Conservation (phyloP, 2,329 filamentous ascomycete genomes). For the Neopestalotiopsis rosae region DNA sequence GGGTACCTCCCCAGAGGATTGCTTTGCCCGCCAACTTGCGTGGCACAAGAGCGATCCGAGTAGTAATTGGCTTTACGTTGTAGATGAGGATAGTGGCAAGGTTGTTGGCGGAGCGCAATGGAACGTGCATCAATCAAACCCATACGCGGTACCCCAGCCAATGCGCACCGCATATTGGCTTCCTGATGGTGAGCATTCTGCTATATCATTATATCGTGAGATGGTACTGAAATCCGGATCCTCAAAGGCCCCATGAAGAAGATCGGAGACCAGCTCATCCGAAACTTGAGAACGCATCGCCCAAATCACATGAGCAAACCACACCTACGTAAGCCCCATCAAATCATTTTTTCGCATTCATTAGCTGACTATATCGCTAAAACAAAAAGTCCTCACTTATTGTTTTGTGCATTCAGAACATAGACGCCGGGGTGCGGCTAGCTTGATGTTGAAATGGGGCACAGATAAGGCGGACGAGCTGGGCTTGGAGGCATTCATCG, state of each 20-base stretch:
- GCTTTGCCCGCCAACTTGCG: constrained; percentile 20
- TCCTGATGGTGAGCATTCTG: background rate
- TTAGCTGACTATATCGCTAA: background rate
- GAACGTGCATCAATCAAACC: background rate
- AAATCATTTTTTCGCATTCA: background rate
- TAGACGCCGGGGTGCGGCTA: constrained; percentile 21
- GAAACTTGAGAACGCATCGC: constrained; percentile 18
- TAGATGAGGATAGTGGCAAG: constrained; percentile 25
- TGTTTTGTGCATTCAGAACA: constrained; percentile 23
- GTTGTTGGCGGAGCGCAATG: constrained; percentile 26
- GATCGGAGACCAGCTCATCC: constrained; percentile 23
- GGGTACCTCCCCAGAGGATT: constrained; percentile 23
- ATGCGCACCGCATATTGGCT: background rate
- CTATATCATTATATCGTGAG: background rate
- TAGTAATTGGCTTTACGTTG: constrained; percentile 27
- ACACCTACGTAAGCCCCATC: constrained; percentile 19
- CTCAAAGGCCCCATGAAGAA: constrained; percentile 17
- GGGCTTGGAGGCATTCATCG: constrained; percentile 21
- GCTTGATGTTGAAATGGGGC: constrained; percentile 23
- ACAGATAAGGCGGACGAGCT: constrained; percentile 20
- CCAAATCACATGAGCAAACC: constrained; percentile 23
- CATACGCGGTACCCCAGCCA: background rate
- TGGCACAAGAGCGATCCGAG: constrained; percentile 25
- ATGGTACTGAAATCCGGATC: background rate
- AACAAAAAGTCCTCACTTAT: constrained; percentile 9